These are phyloP conservation scores for Geosiphon pyriformis DNA, from an alignment of 192 early-diverging fungal species.

Conservation along the genomic window DNA sequence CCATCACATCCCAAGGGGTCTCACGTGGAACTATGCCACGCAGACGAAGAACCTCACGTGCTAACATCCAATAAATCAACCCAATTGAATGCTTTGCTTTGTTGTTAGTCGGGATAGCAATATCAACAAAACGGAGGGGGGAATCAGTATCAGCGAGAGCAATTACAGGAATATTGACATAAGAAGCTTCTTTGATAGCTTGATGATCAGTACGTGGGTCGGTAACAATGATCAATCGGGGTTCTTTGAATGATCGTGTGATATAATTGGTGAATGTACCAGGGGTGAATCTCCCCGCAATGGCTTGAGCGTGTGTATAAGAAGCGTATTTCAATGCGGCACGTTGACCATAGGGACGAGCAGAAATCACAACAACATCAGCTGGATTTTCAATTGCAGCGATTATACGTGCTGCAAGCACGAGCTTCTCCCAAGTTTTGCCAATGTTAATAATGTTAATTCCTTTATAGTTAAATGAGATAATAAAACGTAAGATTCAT, in stretches of 20 bases:
- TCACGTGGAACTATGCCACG: conserved; percentile 85
- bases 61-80: conserved; percentile 95
- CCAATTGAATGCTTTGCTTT: conserved; percentile 98
- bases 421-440: conserved; percentile 99
- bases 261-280: conserved; percentile 99
- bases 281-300: conserved; percentile 99
- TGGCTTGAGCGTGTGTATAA: conserved; percentile 98
- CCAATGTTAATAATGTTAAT: conserved; percentile 98
- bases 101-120: conserved; percentile 99
- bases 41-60: conserved; percentile 98
- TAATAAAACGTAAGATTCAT: background rate
- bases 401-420: conserved; percentile 97
- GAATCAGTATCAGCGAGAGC: conserved; percentile 98
- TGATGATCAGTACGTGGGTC: conserved; percentile 99
- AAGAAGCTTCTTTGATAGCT: conserved; percentile 98
- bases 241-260: conserved; percentile 99
- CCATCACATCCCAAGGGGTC: conserved; percentile 93
- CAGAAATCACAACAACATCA: conserved; percentile 96
- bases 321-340: conserved; percentile 98
- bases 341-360: conserved; percentile 96
- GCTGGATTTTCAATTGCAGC: conserved; percentile 98
- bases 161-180: conserved; percentile 99
- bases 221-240: conserved; percentile 94
- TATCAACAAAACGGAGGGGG: conserved; percentile 88
- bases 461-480: conserved; percentile 38